Conservation (phyloP, 768 basidiomycete genomes). For the Dentipellis sp. region DNA sequence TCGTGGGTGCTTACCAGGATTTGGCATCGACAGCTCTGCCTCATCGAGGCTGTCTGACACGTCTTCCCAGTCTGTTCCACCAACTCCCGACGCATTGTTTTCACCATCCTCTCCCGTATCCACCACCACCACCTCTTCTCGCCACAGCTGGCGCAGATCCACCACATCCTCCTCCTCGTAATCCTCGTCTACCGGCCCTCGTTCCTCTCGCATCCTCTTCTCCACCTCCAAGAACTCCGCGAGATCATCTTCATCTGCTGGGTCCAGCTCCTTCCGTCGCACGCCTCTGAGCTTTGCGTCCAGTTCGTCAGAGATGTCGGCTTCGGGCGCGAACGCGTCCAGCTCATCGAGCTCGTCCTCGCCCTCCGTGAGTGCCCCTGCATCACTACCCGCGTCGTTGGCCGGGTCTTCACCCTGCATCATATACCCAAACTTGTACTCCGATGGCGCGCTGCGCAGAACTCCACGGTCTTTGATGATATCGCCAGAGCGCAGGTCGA, state of each 20-base stretch:
- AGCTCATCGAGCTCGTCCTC: conserved; percentile 53
- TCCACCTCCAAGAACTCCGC: conserved; percentile 62
- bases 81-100: conserved; percentile 6
- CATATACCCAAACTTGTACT: conserved; percentile 45
- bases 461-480: conserved; percentile 68
- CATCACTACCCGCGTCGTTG: conserved; percentile 30
- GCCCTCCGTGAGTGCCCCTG: conserved; percentile 30
- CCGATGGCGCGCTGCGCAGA: conserved; percentile 32
- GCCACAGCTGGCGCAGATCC: conserved; percentile 10
- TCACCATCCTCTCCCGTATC: conserved; percentile 13
- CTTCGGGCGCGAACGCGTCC: conserved; percentile 35
- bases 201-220: conserved; percentile 36
- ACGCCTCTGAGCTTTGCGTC: conserved; percentile 23
- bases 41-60: background rate
- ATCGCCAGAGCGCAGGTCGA: conserved; percentile 52
- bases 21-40: background rate
- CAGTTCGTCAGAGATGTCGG: conserved; percentile 23
- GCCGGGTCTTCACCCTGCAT: conserved; percentile 24
- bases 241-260: conserved; percentile 54
- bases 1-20: background rate
- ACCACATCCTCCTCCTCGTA: conserved; percentile 14
- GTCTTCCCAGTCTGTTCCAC: background rate
- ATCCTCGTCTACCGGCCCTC: conserved; percentile 37
- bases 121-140: conserved; percentile 20
- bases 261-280: conserved; percentile 34